A percentile compares a stretch with the other conserved stretches of the same genome.
Conservation (phyloP, 1,139 yeast species). For the Suhomyces taliae region DNA sequence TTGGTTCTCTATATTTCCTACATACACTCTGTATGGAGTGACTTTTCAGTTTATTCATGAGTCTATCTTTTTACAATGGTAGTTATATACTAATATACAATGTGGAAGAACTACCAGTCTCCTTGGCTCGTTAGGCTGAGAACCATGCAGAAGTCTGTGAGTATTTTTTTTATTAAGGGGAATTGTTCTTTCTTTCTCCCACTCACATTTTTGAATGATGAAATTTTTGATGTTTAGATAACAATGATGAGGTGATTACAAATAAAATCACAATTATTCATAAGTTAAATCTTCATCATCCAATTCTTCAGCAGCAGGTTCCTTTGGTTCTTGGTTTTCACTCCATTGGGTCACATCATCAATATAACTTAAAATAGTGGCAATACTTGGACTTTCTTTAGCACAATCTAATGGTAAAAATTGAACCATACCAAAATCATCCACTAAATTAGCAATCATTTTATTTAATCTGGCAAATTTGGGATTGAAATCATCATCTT, state of each 20-base stretch:
- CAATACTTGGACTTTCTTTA: conserved; percentile 72
- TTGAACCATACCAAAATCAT: conserved; percentile 98
- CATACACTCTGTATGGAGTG: not conserved
- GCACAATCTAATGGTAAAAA: conserved; percentile 86
- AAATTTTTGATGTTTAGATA: too few species aligned
- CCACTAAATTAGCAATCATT: conserved; percentile 84
- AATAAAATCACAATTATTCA: not conserved
- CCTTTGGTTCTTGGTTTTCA: conserved; percentile 94
- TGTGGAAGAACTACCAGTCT: not conserved
- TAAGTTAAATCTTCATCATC: conserved; percentile 30
- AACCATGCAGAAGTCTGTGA: too few species aligned
- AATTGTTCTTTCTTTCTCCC: too few species aligned
- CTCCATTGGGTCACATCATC: conserved; percentile 99
- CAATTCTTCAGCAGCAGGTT: conserved; percentile 79
- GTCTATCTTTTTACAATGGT: not conserved
- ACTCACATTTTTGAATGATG: too few species aligned
- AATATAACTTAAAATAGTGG: conserved; percentile 83
- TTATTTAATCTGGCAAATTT: conserved; percentile 71
- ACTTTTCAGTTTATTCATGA: not conserved
- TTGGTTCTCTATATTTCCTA: too few species aligned
- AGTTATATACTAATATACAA: not conserved
- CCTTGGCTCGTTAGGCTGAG: not conserved
- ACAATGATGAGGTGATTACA: too few species aligned
- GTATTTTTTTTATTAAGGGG: too few species aligned
- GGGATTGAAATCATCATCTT: conserved; percentile 58